Evolutionary conservation across 345 rosid genomes (phyloP), one percentile per base, ranked within the genome.

Genomic region (Noccaea caerulescens): DNA sequence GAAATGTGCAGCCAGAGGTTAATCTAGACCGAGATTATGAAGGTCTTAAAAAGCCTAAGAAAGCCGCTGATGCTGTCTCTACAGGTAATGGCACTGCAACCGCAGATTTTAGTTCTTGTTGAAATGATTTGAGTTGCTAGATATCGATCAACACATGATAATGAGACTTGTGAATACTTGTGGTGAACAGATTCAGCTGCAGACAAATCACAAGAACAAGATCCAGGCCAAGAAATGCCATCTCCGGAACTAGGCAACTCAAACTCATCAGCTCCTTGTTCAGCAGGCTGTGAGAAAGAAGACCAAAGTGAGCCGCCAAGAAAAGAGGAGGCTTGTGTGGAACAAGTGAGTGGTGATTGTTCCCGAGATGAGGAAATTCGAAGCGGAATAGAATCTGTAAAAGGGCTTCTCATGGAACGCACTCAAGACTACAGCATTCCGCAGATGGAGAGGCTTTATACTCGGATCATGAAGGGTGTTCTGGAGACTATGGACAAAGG

Each of bases 1-100:
- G 96, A n/a, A 88, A 95, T 79, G 89, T 90, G 68, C 96, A 86
- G 74, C 97, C 97, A 49, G 91, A 86, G 65, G 82, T 86, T 80
- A 83, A 86, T 84, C 69, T 80, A 53, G 97, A 85, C 79, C 87
- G 84, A 80, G 88, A 91, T 57, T 72, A 80, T 23, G 96, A 88
- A 63, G 89, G 89, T 58, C 73, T 88, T 68, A 89, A 84, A 82
- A 86, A 92, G 77, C 96, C 86, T 5, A 91, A 88, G 84, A 95
- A 92, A 83, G 81, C 53, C 36, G 43, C 37, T 1, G 97, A 90
- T 68, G 65, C 71, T 71, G 60, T 70, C 50, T 77, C 69, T 68
- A 45, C 87, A 88, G 97, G 99, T 92, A 80, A 69, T 47, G 49
- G 59, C 36, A 45, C 34, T 10, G 13, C 34, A 32, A 45, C 38